Percentiles rank a stretch among this genome's conserved stretches.
Evolutionary conservation across 495 filamentous ascomycete species (phyloP).

Genomic region (Podospora didyma): DNA sequence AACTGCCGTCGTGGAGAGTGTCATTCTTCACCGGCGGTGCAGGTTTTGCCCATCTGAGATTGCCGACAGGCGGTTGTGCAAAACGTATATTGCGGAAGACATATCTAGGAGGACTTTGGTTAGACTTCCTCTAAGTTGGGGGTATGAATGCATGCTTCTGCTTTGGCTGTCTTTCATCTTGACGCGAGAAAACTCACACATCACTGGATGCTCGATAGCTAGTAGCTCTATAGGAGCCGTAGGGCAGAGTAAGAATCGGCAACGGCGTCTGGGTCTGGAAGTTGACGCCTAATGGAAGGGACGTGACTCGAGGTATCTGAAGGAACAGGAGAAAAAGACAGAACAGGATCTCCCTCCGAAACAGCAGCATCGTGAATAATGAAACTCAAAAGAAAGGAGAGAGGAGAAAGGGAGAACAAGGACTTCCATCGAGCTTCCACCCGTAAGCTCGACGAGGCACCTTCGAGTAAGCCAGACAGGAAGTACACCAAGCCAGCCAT

Average conservation of each 20-base stretch:
- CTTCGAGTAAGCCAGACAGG: too few relatives aligned
- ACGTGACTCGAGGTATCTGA: not conserved
- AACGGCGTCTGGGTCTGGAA: slow-evolving; percentile 12
- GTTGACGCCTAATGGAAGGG: slow-evolving; percentile 12
- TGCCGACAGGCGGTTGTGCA: slow-evolving; percentile 50
- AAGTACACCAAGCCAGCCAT: too few relatives aligned
- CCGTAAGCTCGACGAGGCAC: too few relatives aligned
- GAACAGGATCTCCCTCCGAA: not conserved
- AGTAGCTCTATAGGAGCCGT: slow-evolving; percentile 26
- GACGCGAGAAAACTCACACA: slow-evolving; percentile 7
- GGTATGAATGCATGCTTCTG: too few relatives aligned
- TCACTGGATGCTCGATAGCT: slow-evolving; percentile 15
- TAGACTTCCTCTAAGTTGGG: not conserved
- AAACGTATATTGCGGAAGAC: slow-evolving; percentile 56
- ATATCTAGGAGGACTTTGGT: slow-evolving; percentile 27
- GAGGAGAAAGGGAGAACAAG: too few relatives aligned
- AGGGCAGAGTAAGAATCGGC: slow-evolving; percentile 23
- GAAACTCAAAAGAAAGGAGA: too few relatives aligned
- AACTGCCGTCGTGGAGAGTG: slow-evolving; percentile 48
- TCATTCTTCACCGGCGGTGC: slow-evolving; percentile 42
- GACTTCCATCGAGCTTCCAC: too few relatives aligned
- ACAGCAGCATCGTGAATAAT: not conserved
- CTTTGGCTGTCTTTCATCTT: too few relatives aligned
- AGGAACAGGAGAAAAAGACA: not conserved
- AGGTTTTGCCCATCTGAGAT: slow-evolving; percentile 54